Conservation (phyloP, 139 green algal species). For the Trebouxia sp. region DNA sequence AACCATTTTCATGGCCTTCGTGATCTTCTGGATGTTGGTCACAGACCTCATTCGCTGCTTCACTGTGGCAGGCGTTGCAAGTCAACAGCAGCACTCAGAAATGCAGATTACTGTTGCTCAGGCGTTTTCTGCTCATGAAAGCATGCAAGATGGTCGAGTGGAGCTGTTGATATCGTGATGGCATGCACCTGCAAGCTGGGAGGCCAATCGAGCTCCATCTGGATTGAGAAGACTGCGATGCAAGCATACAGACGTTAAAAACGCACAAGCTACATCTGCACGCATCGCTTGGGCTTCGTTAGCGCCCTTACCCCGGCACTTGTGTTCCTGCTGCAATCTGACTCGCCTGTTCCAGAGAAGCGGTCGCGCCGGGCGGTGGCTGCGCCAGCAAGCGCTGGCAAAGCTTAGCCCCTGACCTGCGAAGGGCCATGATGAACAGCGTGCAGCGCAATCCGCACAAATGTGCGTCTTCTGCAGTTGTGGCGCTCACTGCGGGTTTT, state of each 20-base stretch:
- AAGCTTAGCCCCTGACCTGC: constrained; percentile 2
- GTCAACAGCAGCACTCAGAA: too few relatives aligned
- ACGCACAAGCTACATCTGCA: background rate
- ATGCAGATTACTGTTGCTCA: background rate
- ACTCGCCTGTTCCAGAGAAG: background rate
- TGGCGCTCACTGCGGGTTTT: background rate
- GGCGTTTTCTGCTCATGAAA: too few relatives aligned
- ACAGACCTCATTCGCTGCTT: constrained; percentile 97
- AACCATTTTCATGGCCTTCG: constrained; percentile 99
- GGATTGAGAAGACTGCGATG: background rate
- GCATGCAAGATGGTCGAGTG: background rate
- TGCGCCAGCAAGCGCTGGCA: constrained; percentile 1
- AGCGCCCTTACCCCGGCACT: background rate
- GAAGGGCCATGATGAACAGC: background rate
- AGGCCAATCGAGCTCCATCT: constrained; percentile 3
- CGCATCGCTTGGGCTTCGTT: background rate
- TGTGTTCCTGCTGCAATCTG: background rate
- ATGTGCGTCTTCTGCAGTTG: background rate
- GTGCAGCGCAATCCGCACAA: background rate
- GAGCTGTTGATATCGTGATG: background rate
- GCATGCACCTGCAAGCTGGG: constrained; percentile 23
- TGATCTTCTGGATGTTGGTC: constrained; percentile 99
- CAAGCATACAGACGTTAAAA: background rate
- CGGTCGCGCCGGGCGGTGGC: background rate
- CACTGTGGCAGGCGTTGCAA: constrained; percentile 77